Percentiles rank a stretch among this genome's conserved stretches.
These are phyloP conservation scores for Mitragyna speciosa DNA, from an alignment of 257 asterid species.

Conservation along the genomic window DNA sequence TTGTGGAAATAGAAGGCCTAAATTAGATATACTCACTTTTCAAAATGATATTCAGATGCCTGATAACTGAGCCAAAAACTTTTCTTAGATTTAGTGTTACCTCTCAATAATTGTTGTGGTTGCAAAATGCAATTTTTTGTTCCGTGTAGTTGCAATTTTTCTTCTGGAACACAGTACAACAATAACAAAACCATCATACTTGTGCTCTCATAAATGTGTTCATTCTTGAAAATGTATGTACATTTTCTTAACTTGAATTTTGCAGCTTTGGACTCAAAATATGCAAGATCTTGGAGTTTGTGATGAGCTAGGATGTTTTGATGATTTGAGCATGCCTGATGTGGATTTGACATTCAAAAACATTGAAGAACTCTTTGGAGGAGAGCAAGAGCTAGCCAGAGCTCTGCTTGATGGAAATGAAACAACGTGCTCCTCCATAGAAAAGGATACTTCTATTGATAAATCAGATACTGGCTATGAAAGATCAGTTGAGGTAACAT, in stretches of 20 bases:
- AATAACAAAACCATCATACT: not conserved
- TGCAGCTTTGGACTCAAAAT: slow-evolving; percentile 84
- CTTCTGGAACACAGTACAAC: not conserved
- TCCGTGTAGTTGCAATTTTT: not conserved
- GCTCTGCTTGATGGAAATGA: slow-evolving; percentile 22
- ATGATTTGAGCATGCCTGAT: slow-evolving; percentile 71
- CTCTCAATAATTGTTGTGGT: too few relatives aligned
- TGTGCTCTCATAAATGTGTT: not conserved
- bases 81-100: not conserved
- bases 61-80: not conserved
- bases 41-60: not conserved
- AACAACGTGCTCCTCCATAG: slow-evolving; percentile 31
- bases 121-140: not conserved
- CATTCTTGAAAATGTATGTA: not conserved
- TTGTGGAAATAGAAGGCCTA: not conserved
- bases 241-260: slow-evolving; percentile 5
- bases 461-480: slow-evolving; percentile 28
- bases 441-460: slow-evolving; percentile 29
- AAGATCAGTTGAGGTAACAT: slow-evolving; percentile 40
- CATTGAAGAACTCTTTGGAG: slow-evolving; percentile 72
- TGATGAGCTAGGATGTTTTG: slow-evolving; percentile 51
- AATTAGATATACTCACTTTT: not conserved
- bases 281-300: slow-evolving; percentile 89
- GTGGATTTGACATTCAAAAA: slow-evolving; percentile 75
- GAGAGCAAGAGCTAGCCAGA: slow-evolving; percentile 39